Base-by-base conservation (phyloP, 257 asterid genomes). In the Jacaranda mimosifolia region DNA sequence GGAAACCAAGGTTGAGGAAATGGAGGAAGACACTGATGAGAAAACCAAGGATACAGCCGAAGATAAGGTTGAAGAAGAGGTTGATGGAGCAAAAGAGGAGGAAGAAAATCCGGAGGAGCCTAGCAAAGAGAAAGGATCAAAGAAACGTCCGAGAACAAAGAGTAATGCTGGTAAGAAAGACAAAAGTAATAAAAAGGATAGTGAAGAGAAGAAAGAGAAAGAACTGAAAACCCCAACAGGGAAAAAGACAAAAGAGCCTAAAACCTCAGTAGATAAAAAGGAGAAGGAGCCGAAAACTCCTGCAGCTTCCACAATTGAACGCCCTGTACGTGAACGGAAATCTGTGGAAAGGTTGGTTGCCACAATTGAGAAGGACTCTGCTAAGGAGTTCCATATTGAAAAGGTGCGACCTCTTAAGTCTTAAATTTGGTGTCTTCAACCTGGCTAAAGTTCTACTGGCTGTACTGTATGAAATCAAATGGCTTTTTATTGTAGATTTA, bases 291-390 rank as follows among this genome's bases (percentile, higher is more conserved):
- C 90, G 4, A 96, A 83, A 72, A 90, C 98, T 32, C 95, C 96
- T n/a, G 77, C 84, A n/a, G 58, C 83, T 43, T 83, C 94, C 60
- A 70, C 91, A 21, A 63, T 76, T 72, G 98, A 91, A 0, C 99
- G 99, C 21, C 99, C 99, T 63, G 96, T 90, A 21, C 96, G 99
- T 3, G 98, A 91, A 78, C 86, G 99, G 55, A 96, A 91, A 86
- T 91, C 98, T 80, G 99, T 93, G n/a, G 97, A 90, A 75, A 89
- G 98, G 78, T 81, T 96, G 78, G 99, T 91, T 76, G 97, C 98
- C 46, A 80, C 86, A 32, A 75, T 93, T 77, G 98, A 93, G 77
- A 87, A 84, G 84, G 97, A 93, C 51, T 65, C 90, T 68, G 52
- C 72, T 62, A 96, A 80, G 82, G 97, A 89, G 17, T 76, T 96